A percentile compares a stretch with the other conserved stretches of the same genome.
Evolutionary conservation across 345 rosid genomes (phyloP).

Genomic region (Citrus sinensis): DNA sequence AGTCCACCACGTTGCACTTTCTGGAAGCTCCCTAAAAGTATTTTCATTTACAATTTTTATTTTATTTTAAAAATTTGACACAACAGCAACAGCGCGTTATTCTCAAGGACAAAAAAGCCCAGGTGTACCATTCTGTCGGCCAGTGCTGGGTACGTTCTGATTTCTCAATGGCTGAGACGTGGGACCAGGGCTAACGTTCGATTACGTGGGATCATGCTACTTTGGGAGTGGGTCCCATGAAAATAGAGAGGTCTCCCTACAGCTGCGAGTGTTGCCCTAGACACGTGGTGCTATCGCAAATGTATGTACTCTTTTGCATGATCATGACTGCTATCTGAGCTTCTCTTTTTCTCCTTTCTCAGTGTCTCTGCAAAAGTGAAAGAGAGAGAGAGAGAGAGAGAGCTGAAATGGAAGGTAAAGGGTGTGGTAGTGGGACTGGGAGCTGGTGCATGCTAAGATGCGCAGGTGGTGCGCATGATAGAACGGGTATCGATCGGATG

Average conservation of each 20-base stretch:
- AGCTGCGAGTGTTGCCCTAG: constrained; percentile 24
- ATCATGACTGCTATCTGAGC: constrained; percentile 13
- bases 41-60: not conserved
- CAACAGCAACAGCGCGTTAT: not conserved
- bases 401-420: constrained; percentile 23
- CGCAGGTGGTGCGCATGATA: constrained; percentile 32
- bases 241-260: constrained; percentile 7
- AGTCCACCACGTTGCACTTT: constrained; percentile 29
- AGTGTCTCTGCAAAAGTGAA: constrained; percentile 12
- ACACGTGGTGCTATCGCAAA: constrained; percentile 46
- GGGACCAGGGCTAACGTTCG: not conserved
- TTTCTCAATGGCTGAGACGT: not conserved
- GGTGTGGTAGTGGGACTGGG: not conserved
- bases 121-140: constrained; percentile 25
- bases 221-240: constrained; percentile 17
- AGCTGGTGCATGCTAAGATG: constrained; percentile 22
- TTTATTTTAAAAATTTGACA: not conserved
- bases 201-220: not conserved
- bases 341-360: not conserved
- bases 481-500: constrained; percentile 44
- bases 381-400: constrained; percentile 6
- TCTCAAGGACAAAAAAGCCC: not conserved
- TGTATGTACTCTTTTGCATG: not conserved
- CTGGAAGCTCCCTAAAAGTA: constrained; percentile 25
- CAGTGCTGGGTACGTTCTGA: constrained; percentile 8